phyloP scores from a whole-genome alignment of 2,329 filamentous ascomycete species.

The Arachnomyces sp. region DNA sequence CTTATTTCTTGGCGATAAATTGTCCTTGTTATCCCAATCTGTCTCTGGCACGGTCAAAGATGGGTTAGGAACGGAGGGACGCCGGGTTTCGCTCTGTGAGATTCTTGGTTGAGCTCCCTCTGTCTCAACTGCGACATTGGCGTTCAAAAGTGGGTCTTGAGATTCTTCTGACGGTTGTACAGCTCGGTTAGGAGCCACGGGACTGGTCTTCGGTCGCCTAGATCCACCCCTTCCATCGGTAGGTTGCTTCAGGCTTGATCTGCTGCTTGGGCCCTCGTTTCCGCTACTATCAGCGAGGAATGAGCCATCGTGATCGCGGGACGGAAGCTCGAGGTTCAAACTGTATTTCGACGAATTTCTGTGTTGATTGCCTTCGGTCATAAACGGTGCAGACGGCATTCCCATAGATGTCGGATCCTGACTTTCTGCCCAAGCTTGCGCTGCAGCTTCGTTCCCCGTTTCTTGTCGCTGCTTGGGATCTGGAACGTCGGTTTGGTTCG shows the following conservation, averaged over 20 bases:
- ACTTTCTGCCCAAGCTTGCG: no score
- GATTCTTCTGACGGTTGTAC: conserved; percentile 3
- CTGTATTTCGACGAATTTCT: conserved; percentile 15
- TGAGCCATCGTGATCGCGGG: conserved; percentile 21
- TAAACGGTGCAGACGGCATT: no score
- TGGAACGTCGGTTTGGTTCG: no score
- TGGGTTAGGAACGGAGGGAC: not conserved
- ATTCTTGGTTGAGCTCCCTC: not conserved
- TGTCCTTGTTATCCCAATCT: not conserved
- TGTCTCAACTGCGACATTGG: not conserved
- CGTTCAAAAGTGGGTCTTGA: not conserved
- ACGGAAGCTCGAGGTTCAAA: conserved; percentile 20
- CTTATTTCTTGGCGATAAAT: not conserved
- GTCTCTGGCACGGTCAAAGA: not conserved
- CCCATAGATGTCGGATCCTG: no score
- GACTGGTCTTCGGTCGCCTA: conserved; percentile 18
- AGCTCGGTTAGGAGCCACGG: conserved; percentile 10
- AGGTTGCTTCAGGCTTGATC: conserved; percentile 16
- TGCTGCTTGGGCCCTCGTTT: conserved; percentile 21
- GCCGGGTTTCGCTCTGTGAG: not conserved
- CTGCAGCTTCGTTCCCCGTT: no score
- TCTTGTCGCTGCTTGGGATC: no score
- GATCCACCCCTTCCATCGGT: conserved; percentile 8
- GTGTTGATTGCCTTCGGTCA: conserved; percentile 2
- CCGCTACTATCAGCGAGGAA: conserved; percentile 29